Evolutionary conservation across 164 flowering plant species (phyloP), one percentile per base, ranked within the genome.

Genomic region (Berberis thunbergii): DNA sequence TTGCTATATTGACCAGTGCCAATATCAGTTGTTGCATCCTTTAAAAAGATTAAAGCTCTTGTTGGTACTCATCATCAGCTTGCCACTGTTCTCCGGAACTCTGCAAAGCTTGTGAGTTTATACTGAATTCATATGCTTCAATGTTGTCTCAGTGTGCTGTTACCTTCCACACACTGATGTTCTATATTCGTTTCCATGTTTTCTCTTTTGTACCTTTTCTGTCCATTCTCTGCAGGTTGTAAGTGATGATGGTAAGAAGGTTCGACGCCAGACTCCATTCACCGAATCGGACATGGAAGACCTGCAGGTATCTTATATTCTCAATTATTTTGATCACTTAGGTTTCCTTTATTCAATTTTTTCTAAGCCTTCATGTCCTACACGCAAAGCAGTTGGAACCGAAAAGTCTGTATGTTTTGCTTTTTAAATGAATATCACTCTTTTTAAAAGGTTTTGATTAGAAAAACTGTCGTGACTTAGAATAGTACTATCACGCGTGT

Each of bases 181-280:
- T 26, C 26, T 26, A 26, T 26, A 26, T 13, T 64, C 12, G 54
- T 13, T 10, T 57, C 7, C 45, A 2, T 54, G 0, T 44, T 5
- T 6, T 13, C 5, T 64, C n/a, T 53, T 26, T 12, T 54, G 49
- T 49, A 58, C 52, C 67, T n/a, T 64, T 41, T 46, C 5, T 7
- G 59, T 65, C 56, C 56, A 53, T 48, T 43, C 39, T 68, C 12
- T 64, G 39, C 69, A 94, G 98, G 85, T 78, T 53, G 97, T 94
- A 54, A 88, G 93, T 78, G 95, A 87, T 64, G 97, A 91, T 77
- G 97, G 93, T 40, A 91, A 89, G 77, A 90, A 80, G 76, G 87
- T 94, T 43, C 81, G 65, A 72, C 91, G 98, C 46, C 77, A 57
- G 70, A 73, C 78, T 72, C 90, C 89, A 11, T 63, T 94, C 45